Base-by-base conservation (phyloP, 495 filamentous ascomycete species). In the Rusavskia elegans region DNA sequence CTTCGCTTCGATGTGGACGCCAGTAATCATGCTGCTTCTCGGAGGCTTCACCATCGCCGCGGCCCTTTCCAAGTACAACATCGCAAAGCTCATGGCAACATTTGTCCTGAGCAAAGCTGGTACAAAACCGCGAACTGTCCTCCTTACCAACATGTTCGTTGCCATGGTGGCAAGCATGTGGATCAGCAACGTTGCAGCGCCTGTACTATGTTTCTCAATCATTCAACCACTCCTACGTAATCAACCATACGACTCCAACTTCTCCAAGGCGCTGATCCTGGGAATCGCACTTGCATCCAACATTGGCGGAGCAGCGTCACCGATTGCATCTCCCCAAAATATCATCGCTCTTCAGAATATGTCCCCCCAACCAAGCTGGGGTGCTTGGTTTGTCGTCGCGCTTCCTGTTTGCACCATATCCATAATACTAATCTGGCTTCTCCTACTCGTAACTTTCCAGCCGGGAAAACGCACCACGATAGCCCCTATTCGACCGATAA, bases 81-180 rank as follows among this genome's bases (percentile, higher is more conserved):
- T 99, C 61, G 92, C 94, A 45, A 95, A 95, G 63, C 80, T 89
- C 60, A 89, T 97, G 73, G 93, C 92, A 8, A 95, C 89, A 11
- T 86, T 96, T 60, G 87, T 97, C n/a, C 77, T 99, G 36, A 90
- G 86, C 71, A 96, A 95, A 68, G 92, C 92, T 35, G 92, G 92
- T 10, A 94, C 92, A 10, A 81, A 79, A 59, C 90, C 93, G 5
- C 74, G 82, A 45, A 85, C 84, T 17, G 89, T 99, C 19, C 76
- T 99, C 13, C 61, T 99, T 23, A 89, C 89, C 25, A 95, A 89
- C 66, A 99, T 99, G 92, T 94, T 95, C 59, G 92, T 99, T 42
- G 92, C 92, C 55, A 89, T 90, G 68, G 90, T 97, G 62, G 78
- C 90, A 36, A 95, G 87, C 58, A 99, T 99, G 92, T 89, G 93